Conservation (phyloP, 108 stramenopile species). For the Skeletonema costatum region DNA sequence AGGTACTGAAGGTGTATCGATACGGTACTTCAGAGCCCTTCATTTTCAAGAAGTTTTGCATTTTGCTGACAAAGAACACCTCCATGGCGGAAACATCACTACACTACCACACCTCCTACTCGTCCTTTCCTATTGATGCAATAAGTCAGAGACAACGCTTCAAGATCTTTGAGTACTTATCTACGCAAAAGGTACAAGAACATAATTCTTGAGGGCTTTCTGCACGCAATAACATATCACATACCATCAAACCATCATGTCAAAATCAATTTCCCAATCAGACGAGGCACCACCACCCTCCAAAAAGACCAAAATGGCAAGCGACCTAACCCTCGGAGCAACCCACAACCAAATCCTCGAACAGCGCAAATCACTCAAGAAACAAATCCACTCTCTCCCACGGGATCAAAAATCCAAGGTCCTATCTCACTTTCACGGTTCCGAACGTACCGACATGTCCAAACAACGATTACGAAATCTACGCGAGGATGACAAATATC, state of each 20-base stretch:
- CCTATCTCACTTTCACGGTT: conserved; percentile 31
- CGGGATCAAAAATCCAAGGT: conserved; percentile 13
- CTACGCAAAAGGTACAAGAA: too few relatives aligned
- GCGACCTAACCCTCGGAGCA: conserved; percentile 20
- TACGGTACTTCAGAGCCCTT: too few relatives aligned
- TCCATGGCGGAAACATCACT: too few relatives aligned
- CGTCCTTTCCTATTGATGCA: not conserved
- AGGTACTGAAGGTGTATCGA: too few relatives aligned
- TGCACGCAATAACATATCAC: not conserved
- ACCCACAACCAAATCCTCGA: conserved; percentile 12
- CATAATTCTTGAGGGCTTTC: not conserved
- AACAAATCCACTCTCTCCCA: conserved; percentile 18
- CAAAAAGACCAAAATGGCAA: conserved; percentile 7
- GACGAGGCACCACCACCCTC: not conserved
- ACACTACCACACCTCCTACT: too few relatives aligned
- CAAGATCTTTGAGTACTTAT: not conserved
- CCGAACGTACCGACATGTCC: conserved; percentile 10
- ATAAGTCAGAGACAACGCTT: not conserved
- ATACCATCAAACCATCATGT: not conserved
- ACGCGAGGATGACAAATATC: conserved; percentile 23
- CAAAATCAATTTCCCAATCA: not conserved
- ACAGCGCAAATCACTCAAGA: conserved; percentile 13
- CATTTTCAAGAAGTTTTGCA: not conserved
- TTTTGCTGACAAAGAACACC: not conserved
- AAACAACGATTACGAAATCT: conserved; percentile 18